These are phyloP conservation scores for Aeschynomene evenia DNA, from an alignment of 306 rosid species.

Conservation along the genomic window DNA sequence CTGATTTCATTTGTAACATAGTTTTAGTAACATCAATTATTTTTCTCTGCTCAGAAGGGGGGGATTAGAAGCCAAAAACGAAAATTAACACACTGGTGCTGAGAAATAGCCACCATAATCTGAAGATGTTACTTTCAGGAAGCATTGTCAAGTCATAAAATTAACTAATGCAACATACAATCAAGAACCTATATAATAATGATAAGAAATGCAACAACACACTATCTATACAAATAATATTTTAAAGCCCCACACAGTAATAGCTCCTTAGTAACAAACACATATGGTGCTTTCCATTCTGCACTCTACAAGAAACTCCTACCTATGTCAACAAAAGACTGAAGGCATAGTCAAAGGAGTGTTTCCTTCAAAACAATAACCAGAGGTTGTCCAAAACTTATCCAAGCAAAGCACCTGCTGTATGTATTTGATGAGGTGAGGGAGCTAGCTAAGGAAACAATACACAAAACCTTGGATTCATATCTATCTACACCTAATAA, in stretches of 20 bases:
- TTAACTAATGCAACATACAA: conserved; percentile 18
- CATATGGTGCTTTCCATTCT: conserved; percentile 18
- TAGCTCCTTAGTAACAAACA: conserved; percentile 38
- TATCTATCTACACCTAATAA: conserved; percentile 52
- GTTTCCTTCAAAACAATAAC: conserved; percentile 27
- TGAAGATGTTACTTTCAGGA: not conserved
- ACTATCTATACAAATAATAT: conserved; percentile 42
- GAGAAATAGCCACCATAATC: not conserved
- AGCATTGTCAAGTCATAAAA: conserved; percentile 18
- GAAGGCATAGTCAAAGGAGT: conserved; percentile 6
- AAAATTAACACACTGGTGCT: too few species aligned
- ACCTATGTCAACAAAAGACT: conserved; percentile 21
- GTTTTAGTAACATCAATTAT: too few species aligned
- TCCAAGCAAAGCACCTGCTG: conserved; percentile 32
- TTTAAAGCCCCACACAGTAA: conserved; percentile 42
- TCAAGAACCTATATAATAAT: conserved; percentile 25
- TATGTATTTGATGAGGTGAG: too few species aligned
- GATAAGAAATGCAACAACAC: conserved; percentile 38
- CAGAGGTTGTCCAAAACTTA: conserved; percentile 23
- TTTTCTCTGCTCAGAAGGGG: too few species aligned
- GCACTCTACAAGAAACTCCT: conserved; percentile 31
- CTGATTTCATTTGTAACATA: too few species aligned
- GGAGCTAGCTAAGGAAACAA: conserved; percentile 26
- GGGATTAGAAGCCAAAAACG: too few species aligned
- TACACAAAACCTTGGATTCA: conserved; percentile 32